Percentiles rank a stretch among this genome's conserved stretches.
These are phyloP conservation scores for Xerocomus amazonicus DNA, from an alignment of 1,284 basidiomycete species.

Conservation along the genomic window DNA sequence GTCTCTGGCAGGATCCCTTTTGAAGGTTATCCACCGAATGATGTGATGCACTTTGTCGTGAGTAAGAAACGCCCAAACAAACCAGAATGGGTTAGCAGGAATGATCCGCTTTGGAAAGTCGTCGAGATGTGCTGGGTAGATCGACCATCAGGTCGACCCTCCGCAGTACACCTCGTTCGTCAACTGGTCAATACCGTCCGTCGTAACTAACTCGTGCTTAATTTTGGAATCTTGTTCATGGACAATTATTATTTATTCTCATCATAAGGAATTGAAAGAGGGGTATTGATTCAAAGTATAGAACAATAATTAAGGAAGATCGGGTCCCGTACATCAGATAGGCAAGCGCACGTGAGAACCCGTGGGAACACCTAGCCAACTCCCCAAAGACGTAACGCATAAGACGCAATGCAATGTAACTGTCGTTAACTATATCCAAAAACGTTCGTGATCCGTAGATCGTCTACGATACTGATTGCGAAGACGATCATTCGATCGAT, in stretches of 20 bases:
- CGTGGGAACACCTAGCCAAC: not conserved
- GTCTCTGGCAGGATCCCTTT: constrained; percentile 27
- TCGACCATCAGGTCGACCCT: constrained; percentile 13
- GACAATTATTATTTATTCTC: not conserved
- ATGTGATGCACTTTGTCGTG: constrained; percentile 1
- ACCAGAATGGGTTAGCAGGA: constrained; percentile 7
- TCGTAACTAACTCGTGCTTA: too few species aligned
- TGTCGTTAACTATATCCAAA: constrained; percentile 5
- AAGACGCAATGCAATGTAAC: not conserved
- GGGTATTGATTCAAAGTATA: constrained; percentile 9
- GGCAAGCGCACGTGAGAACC: constrained; percentile 11
- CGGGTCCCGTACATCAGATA: constrained; percentile 21
- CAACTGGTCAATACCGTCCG: not conserved
- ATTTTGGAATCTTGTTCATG: too few species aligned
- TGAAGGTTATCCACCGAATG: not conserved
- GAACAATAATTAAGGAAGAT: constrained; percentile 21
- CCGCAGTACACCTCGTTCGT: constrained; percentile 8
- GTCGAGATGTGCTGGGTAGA: constrained; percentile 11
- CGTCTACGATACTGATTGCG: not conserved
- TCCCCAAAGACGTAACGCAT: constrained; percentile 1
- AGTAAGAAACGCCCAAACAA: constrained; percentile 3
- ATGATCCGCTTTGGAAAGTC: constrained; percentile 18
- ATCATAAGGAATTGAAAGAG: not conserved
- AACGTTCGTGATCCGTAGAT: constrained; percentile 3
- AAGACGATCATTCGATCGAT: constrained; percentile 45